Evolutionary conservation across 2,329 filamentous ascomycete species (phyloP), one percentile per base, ranked within the genome.

Genomic region (Exophiala sp.): DNA sequence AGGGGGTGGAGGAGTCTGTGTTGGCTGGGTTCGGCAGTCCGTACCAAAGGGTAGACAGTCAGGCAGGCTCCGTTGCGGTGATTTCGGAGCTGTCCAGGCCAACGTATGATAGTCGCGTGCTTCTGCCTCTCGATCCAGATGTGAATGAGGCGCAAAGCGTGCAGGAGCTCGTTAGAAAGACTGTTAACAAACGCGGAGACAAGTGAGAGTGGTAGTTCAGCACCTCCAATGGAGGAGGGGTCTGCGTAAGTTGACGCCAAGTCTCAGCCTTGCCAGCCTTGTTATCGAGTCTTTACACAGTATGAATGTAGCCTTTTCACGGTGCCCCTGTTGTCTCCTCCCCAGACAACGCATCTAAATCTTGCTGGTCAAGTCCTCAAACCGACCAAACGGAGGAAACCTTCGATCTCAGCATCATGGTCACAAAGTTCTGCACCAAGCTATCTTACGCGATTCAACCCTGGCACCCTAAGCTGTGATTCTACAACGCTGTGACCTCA

Each of bases 401-500:
- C 16, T 18, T 18, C 16, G 16, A 18, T 18, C 16, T 18, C 16
- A 18, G 16, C 16, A 18, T 18, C 16, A 18, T 18, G 16, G 16
- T 18, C 16, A 18, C 16, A 18, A 18, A 18, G 16, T 18, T 18
- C 16, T 29, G 24, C 24, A 8, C 24, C 24, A 8, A 41, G 39
- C 39, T 18, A 41, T 41, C 36, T 40, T 29, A 29, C 7, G 24
- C 24, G 24, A 14, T 12, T 38, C 35, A 38, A 7, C 5, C 14
- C 11, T 14, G 10, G n/a, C 36, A 14, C 36, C 39, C 11, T 32
- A 9, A 36, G 21, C 38, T 11, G 21, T n/a, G 10, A 5, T 16
- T 40, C 42, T 42, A 50, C 45, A 50, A 46, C 45, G 64, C 42
- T 41, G 52, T 43, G 38, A 59, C 36, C 47, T 38, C 56, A 42